Evolutionary conservation across 2,329 filamentous ascomycete species (phyloP).

Genomic region (Dactylellina sp.): DNA sequence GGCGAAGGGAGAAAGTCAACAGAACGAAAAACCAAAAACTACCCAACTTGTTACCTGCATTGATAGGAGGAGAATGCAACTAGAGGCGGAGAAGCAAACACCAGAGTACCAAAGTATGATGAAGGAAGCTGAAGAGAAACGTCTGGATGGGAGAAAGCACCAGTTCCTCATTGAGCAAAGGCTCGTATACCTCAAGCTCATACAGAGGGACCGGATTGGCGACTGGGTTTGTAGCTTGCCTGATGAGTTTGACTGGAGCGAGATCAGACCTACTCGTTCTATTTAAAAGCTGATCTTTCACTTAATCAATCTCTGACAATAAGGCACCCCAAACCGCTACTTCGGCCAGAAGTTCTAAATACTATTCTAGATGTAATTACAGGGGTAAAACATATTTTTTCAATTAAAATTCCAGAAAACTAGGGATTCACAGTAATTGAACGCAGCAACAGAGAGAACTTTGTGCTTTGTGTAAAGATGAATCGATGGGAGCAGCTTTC

Average conservation of each 20-base stretch:
- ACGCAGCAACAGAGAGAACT: no score
- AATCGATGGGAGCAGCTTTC: no score
- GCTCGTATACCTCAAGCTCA: neutral
- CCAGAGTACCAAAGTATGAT: neutral
- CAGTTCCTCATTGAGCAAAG: neutral
- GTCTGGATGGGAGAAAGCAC: neutral
- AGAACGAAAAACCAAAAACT: neutral
- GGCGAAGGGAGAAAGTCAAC: neutral
- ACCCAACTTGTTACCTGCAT: neutral
- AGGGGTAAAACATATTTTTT: no score
- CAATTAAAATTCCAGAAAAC: no score
- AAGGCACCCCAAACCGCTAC: no score
- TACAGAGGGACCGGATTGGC: constrained; percentile 8
- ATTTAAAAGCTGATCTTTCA: no score
- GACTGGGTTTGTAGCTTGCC: constrained; percentile 17
- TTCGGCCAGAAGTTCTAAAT: no score
- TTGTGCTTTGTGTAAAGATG: no score
- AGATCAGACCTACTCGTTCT: neutral
- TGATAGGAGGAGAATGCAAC: neutral
- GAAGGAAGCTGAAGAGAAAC: neutral
- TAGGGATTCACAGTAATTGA: no score
- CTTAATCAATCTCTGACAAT: no score
- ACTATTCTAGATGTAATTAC: no score
- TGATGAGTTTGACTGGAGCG: constrained; percentile 5
- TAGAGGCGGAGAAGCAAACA: neutral